Evolutionary conservation across 2,329 filamentous ascomycete species (phyloP), one percentile per base, ranked within the genome.

Genomic region (Microdochium trichocladiopsis): DNA sequence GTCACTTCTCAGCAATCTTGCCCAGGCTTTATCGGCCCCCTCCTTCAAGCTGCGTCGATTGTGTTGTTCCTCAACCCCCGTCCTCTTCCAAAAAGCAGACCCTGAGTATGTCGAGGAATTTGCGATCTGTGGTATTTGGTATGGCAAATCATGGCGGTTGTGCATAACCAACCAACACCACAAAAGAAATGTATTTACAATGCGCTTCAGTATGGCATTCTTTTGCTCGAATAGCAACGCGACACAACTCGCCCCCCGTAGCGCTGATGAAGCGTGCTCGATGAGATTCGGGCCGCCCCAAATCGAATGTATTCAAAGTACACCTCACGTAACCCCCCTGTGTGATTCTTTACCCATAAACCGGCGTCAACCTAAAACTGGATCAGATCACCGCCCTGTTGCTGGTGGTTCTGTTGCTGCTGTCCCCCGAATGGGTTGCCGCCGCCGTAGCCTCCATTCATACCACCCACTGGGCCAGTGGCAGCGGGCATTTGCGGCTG

Each of bases 341-440:
- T 18, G 36, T 18, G 8, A 41, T 41, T 16, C 36, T 18, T 18
- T 18, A 11, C 36, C 10, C n/a, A 6, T 18, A 41, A 6, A 12
- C n/a, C 8, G 41, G 21, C 9, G 14, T 6, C n/a, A 11, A 41
- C 6, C 52, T 77, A 86, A 58, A 86, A 83, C 63, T 85, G 81
- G 59, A 86, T 86, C 58, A 86, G 69, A 62, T 86, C 81, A 65
- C 80, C 75, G n/a, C 73, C 68, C 59, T 73, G 63, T 61, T 47
- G 45, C 18, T 48, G 47, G 4, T 73, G 72, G 60, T 79, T 78
- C 55, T 77, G 75, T 55, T 72, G 68, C 53, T 73, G 68, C 59
- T 73, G 63, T 60, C 12, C 65, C n/a, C 77, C 78, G 61, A 84
- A 86, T 0, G 83, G 82, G 58, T 86, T 86, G 51, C 65, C 67